phyloP scores from a whole-genome alignment of 163 green algal species.

The Chlorella variabilis region DNA sequence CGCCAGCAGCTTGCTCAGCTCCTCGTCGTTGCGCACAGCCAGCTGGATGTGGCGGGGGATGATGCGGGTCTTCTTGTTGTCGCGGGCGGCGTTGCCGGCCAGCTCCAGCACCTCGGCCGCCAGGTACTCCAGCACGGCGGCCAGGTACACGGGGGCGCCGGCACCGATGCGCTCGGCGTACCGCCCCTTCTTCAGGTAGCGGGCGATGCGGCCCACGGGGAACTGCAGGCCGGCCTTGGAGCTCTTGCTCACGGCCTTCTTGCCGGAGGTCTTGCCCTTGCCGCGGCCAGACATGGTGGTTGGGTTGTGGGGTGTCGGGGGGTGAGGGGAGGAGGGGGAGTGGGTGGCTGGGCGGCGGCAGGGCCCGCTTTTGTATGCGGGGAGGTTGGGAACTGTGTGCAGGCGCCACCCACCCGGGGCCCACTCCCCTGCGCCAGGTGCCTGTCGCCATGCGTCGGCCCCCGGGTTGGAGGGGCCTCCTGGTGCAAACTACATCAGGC shows the following conservation, averaged over 20 bases:
- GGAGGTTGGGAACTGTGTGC: too few relatives aligned
- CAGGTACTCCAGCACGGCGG: constrained; percentile 90
- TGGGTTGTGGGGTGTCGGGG: background rate
- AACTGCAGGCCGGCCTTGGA: constrained; percentile 96
- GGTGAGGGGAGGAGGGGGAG: too few relatives aligned
- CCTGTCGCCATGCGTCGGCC: too few relatives aligned
- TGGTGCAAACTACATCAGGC: background rate
- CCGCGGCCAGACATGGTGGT: constrained; percentile 53
- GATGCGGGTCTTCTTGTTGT: constrained; percentile 96
- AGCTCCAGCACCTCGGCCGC: constrained; percentile 82
- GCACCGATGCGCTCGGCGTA: constrained; percentile 83
- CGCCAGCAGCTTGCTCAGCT: constrained; percentile 96
- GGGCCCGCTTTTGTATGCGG: too few relatives aligned
- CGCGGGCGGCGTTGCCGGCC: constrained; percentile 81
- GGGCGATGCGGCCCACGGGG: constrained; percentile 91
- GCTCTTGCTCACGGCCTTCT: constrained; percentile 86
- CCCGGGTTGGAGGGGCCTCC: too few relatives aligned
- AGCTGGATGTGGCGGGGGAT: constrained; percentile 97
- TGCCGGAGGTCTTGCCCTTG: constrained; percentile 75
- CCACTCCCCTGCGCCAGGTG: background rate
- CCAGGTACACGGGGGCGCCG: constrained; percentile 81
- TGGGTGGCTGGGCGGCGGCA: background rate
- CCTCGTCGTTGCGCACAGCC: constrained; percentile 98
- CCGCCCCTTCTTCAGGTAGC: constrained; percentile 96
- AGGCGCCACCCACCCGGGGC: background rate